Percentiles rank a stretch among this genome's conserved stretches.
Conservation (phyloP, 1,284 basidiomycete species). For the Boletus sp. region DNA sequence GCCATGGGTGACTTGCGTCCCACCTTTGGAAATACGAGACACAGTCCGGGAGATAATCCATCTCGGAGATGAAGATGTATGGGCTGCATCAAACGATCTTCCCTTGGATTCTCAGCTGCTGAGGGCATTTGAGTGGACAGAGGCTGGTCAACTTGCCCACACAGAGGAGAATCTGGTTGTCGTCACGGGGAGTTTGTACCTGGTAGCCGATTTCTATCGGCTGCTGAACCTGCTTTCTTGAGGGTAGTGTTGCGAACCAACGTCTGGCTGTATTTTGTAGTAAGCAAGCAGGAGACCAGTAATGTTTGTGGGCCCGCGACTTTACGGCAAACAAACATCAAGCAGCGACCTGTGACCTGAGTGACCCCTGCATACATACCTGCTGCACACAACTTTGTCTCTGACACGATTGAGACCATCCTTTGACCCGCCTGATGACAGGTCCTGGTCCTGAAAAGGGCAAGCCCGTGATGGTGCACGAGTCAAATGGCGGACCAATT, state of each 20-base stretch:
- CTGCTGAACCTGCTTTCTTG: conserved; percentile 30
- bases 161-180: conserved; percentile 47
- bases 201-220: conserved; percentile 86
- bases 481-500: conserved; percentile 8
- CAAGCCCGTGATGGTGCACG: conserved; percentile 13
- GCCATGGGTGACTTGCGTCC: conserved; percentile 81
- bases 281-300: too few species aligned
- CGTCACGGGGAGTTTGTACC: conserved; percentile 86
- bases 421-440: conserved; percentile 10
- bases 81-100: conserved; percentile 35
- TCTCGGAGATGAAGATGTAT: conserved; percentile 38
- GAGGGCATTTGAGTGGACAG: conserved; percentile 46
- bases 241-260: conserved; percentile 11
- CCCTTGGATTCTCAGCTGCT: conserved; percentile 29
- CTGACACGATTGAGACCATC: conserved; percentile 14
- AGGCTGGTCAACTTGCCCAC: conserved; percentile 13
- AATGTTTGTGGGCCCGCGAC: too few species aligned
- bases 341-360: not conserved
- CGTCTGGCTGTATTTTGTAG: not conserved
- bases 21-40: conserved; percentile 45
- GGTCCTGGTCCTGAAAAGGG: conserved; percentile 10
- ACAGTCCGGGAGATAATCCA: conserved; percentile 42
- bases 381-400: conserved; percentile 4
- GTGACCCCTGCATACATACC: conserved; percentile 1
- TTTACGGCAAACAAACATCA: too few species aligned